Evolutionary conservation across 176 grass and related monocot species (phyloP).

Genomic region (Eremochloa ophiuroides): DNA sequence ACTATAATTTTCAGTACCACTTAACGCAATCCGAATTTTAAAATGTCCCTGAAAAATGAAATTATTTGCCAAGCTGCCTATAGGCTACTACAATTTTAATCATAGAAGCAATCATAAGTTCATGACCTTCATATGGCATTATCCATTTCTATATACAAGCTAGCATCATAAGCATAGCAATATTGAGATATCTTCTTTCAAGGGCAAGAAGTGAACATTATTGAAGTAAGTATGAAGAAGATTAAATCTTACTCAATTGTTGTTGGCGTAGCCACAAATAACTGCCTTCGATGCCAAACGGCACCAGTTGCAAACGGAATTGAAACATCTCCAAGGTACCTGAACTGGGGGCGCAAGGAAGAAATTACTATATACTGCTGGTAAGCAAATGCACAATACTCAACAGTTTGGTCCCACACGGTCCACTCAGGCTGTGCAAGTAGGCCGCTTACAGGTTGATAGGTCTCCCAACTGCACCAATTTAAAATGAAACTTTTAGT

Average conservation of each 20-base stretch:
- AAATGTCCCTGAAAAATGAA: not conserved
- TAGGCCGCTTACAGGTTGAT: conserved; percentile 86
- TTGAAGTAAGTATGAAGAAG: conserved; percentile 7
- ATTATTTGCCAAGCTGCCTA: not conserved
- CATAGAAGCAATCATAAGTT: not conserved
- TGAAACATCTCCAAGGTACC: conserved; percentile 94
- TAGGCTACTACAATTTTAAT: not conserved
- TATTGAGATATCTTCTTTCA: conserved; percentile 15
- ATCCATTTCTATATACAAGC: conserved; percentile 10
- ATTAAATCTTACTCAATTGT: conserved; percentile 88
- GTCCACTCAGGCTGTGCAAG: conserved; percentile 94
- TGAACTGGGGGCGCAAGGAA: conserved; percentile 93
- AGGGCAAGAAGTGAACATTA: conserved; percentile 19
- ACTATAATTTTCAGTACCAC: not conserved
- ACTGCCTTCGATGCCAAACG: conserved; percentile 93
- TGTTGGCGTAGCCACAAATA: conserved; percentile 98
- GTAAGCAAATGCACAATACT: conserved; percentile 98
- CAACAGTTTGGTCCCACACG: conserved; percentile 95
- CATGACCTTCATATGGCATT: conserved; percentile 5
- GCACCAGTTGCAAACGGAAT: conserved; percentile 97
- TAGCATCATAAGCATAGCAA: conserved; percentile 3
- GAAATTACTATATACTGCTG: conserved; percentile 95
- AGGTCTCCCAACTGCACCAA: conserved; percentile 94
- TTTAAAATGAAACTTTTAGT: conserved; percentile 20
- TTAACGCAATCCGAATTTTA: not conserved